Percentiles rank a stretch among this genome's conserved stretches.
Evolutionary conservation across 2,329 filamentous ascomycete genomes (phyloP).

Genomic region (Aspergillus sp.): DNA sequence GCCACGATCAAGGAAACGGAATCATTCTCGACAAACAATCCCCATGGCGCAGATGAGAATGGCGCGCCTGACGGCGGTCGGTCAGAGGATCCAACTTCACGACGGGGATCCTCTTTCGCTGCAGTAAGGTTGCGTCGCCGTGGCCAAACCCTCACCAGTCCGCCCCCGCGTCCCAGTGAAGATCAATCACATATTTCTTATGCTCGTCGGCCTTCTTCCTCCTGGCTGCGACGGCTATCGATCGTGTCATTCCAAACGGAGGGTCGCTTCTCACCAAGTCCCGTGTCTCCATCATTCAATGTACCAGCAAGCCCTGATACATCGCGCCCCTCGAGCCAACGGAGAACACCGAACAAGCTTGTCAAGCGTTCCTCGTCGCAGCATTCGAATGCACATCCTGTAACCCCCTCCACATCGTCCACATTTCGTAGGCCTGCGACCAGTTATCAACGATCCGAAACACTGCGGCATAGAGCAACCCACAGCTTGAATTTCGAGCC

Average conservation of each 20-base stretch:
- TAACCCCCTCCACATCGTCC: constrained; percentile 34
- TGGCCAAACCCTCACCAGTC: constrained; percentile 32
- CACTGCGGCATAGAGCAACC: constrained; percentile 43
- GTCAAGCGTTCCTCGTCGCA: constrained; percentile 58
- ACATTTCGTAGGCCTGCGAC: constrained; percentile 57
- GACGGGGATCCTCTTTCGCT: constrained; percentile 23
- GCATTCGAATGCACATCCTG: constrained; percentile 39
- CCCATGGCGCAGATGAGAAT: constrained; percentile 10
- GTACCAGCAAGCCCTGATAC: constrained; percentile 50
- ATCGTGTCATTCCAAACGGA: constrained; percentile 45
- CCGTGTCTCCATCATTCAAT: constrained; percentile 50
- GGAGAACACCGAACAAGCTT: constrained; percentile 52
- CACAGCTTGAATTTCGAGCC: constrained; percentile 24
- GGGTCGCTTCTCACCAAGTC: constrained; percentile 45
- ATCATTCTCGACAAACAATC: constrained; percentile 5
- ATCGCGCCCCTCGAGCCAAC: constrained; percentile 22
- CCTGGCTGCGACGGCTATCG: constrained; percentile 56
- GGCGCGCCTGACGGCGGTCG: constrained; percentile 5
- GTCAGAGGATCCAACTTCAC: constrained; percentile 12
- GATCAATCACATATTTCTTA: constrained; percentile 20
- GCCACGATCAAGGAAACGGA: constrained; percentile 11
- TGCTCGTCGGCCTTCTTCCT: constrained; percentile 39
- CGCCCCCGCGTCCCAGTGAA: constrained; percentile 22
- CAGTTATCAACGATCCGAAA: constrained; percentile 58
- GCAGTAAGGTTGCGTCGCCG: constrained; percentile 28